Evolutionary conservation across 148 eudicot species (phyloP), one percentile per base, ranked within the genome.

Genomic region (Arctostaphylos glauca): DNA sequence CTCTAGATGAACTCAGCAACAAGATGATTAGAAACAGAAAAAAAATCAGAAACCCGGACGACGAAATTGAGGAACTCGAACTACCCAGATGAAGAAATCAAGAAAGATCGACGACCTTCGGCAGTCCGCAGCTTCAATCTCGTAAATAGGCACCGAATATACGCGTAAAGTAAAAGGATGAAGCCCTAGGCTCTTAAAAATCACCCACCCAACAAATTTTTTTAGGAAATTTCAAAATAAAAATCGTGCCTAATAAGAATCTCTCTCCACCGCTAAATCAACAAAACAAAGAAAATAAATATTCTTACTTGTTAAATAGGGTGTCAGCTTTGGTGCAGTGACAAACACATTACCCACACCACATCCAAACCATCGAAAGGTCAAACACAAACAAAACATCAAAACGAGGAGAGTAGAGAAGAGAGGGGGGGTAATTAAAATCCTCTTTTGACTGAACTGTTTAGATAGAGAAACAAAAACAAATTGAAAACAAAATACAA

Each of bases 51-150:
- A 62, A 83, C 84, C 78, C 87, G 82, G 80, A 85, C 47, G 87
- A 79, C 70, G 44, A 78, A 83, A 70, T 43, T 25, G 46, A 82
- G 78, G 59, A 72, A 72, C 25, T 77, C 31, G 58, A 78, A 82
- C 47, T 5, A 67, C 83, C 87, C 85, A 87, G 89, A 87, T 80
- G 87, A 67, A 77, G 83, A 82, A 84, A 77, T 87, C 83, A 55
- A 12, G 80, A 54, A 84, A 85, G 87, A 85, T 78, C 83, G 82
- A 84, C 73, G 76, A 85, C 71, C 84, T 82, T 50, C 43, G 67
- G 55, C 58, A 81, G 79, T 74, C 81, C 70, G 73, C 14, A 50
- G 66, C 79, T 80, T 47, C 86, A 83, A 86, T 86, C 86, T 25
- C 44, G 70, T 18, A 55, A 41, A 48, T 44, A 58, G 78, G 86